phyloP scores from a whole-genome alignment of 2,329 filamentous ascomycete genomes.

The Grosmannia huntii region DNA sequence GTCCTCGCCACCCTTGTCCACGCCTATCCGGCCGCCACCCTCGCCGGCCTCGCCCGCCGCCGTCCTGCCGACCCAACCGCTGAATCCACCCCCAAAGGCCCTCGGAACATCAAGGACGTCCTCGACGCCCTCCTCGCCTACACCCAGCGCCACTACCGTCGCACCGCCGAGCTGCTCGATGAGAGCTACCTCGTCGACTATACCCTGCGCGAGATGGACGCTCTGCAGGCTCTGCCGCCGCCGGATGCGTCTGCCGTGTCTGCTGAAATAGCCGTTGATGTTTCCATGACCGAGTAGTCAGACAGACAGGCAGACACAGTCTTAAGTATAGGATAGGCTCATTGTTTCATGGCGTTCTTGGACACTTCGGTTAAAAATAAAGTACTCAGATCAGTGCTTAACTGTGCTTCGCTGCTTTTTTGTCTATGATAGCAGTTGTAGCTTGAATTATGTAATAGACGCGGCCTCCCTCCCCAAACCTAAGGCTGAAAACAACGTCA shows the following conservation, averaged over 20 bases:
- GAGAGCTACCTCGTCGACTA: slow-evolving; percentile 93
- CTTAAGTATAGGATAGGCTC: no score
- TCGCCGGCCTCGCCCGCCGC: slow-evolving; percentile 54
- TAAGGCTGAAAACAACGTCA: neutral
- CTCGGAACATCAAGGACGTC: slow-evolving; percentile 62
- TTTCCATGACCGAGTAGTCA: slow-evolving; percentile 11
- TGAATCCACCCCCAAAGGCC: slow-evolving; percentile 27
- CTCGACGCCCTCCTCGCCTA: slow-evolving; percentile 80
- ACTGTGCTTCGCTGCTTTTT: neutral
- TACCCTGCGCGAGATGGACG: slow-evolving; percentile 87
- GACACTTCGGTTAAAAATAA: neutral
- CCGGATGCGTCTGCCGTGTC: slow-evolving; percentile 7
- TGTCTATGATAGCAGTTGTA: neutral
- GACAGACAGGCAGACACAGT: neutral
- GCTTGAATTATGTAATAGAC: neutral
- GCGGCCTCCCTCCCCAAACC: neutral
- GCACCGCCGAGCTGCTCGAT: slow-evolving; percentile 80
- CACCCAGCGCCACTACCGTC: slow-evolving; percentile 83
- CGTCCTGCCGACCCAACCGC: slow-evolving; percentile 14
- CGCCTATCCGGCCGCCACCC: slow-evolving; percentile 65
- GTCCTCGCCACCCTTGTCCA: slow-evolving; percentile 70
- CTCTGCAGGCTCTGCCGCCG: slow-evolving; percentile 32
- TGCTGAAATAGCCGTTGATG: slow-evolving; percentile 8
- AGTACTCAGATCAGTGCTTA: neutral
- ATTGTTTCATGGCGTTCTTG: neutral